phyloP scores from a whole-genome alignment of 2,329 filamentous ascomycete species.

The Taxawa tesnikishii region DNA sequence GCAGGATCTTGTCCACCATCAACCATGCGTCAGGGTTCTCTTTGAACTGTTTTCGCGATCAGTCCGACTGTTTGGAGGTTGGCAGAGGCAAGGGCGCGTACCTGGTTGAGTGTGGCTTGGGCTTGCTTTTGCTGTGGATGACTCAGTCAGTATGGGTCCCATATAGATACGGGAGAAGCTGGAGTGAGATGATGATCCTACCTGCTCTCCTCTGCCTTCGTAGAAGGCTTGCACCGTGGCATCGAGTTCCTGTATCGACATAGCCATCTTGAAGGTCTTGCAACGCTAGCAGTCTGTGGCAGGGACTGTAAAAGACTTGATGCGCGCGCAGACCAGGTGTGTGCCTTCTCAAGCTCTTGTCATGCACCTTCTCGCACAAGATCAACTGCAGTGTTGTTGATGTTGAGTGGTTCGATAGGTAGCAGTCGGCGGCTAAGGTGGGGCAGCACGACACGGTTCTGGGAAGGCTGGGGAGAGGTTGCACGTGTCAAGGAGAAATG shows the following conservation, averaged over 20 bases:
- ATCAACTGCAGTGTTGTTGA: constrained; percentile 1
- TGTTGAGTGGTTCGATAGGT: too few relatives aligned
- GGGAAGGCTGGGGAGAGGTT: background rate
- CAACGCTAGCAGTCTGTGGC: constrained; percentile 12
- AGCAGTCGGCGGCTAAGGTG: background rate
- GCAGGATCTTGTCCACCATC: constrained; percentile 90
- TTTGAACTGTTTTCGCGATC: constrained; percentile 60
- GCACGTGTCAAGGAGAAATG: background rate
- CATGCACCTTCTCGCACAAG: constrained; percentile 2
- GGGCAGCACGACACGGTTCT: background rate
- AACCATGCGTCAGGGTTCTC: constrained; percentile 98
- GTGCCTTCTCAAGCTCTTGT: constrained; percentile 1
- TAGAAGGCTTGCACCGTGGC: constrained; percentile 93
- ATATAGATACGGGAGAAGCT: too few relatives aligned
- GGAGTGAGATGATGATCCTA: constrained; percentile 38
- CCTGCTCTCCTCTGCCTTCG: constrained; percentile 87
- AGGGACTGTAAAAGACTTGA: constrained; percentile 11
- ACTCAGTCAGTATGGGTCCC: too few relatives aligned
- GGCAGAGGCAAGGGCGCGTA: constrained; percentile 29
- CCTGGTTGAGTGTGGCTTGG: constrained; percentile 85
- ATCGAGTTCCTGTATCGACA: constrained; percentile 89
- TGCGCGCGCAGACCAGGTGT: constrained; percentile 19
- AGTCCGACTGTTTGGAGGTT: constrained; percentile 10
- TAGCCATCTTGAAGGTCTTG: constrained; percentile 38
- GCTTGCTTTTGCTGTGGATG: constrained; percentile 81